These are phyloP conservation scores for Podospora appendiculata DNA, from an alignment of 495 filamentous ascomycete genomes.

Conservation along the genomic window DNA sequence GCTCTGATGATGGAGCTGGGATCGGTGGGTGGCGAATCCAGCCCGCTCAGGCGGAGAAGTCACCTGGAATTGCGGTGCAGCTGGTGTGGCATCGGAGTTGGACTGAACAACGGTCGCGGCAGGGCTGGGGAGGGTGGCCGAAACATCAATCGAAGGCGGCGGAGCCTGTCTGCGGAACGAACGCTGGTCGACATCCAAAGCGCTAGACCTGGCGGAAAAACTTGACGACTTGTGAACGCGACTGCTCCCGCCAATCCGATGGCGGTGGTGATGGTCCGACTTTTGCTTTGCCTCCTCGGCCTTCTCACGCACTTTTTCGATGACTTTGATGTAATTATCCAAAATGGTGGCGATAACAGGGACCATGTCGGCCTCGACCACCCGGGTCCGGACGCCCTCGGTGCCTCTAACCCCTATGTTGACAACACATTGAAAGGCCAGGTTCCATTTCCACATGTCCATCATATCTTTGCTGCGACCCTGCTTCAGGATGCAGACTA, in stretches of 20 bases:
- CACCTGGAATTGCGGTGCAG: constrained; percentile 54
- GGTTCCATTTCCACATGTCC: constrained; percentile 99
- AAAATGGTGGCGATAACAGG: constrained; percentile 98
- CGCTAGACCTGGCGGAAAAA: constrained; percentile 43
- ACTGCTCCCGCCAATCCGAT: constrained; percentile 33
- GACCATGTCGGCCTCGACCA: constrained; percentile 98
- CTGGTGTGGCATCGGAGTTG: constrained; percentile 50
- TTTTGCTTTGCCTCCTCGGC: constrained; percentile 59
- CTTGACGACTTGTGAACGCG: constrained; percentile 37
- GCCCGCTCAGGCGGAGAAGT: constrained; percentile 71
- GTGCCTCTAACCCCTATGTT: constrained; percentile 97
- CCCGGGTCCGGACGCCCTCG: constrained; percentile 83
- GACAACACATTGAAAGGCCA: constrained; percentile 96
- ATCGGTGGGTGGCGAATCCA: constrained; percentile 47
- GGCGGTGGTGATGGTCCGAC: constrained; percentile 34
- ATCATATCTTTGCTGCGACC: constrained; percentile 94
- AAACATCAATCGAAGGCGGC: constrained; percentile 37
- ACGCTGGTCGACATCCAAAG: constrained; percentile 35
- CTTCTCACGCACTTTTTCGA: constrained; percentile 82
- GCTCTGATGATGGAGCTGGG: constrained; percentile 51
- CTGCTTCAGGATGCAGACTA: constrained; percentile 96
- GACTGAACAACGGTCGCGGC: constrained; percentile 30
- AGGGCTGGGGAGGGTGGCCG: constrained; percentile 38
- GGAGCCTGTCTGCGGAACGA: constrained; percentile 40
- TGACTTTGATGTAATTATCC: constrained; percentile 94